phyloP scores from a whole-genome alignment of 2,329 filamentous ascomycete species.

The Fusarium ambrosium region DNA sequence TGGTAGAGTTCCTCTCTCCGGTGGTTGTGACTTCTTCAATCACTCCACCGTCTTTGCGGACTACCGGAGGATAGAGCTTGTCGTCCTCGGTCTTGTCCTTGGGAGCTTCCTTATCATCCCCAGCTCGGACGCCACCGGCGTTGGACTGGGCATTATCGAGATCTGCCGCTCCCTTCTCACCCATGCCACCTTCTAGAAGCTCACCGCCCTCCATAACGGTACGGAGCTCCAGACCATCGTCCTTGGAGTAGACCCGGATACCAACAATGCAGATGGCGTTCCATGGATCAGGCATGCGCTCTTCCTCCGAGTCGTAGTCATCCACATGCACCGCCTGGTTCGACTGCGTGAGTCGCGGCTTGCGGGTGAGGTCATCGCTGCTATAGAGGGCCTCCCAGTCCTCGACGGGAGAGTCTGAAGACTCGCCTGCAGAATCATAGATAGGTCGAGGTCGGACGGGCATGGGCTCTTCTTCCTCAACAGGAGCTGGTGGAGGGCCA shows the following conservation, averaged over 20 bases:
- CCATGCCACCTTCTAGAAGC: constrained; percentile 68
- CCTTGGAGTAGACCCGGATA: constrained; percentile 72
- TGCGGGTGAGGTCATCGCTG: constrained; percentile 68
- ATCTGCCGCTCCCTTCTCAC: constrained; percentile 67
- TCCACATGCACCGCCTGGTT: constrained; percentile 51
- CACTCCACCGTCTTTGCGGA: constrained; percentile 44
- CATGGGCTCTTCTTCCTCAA: constrained; percentile 34
- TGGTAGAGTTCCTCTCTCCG: constrained; percentile 40
- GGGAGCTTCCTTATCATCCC: constrained; percentile 25
- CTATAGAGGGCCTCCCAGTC: constrained; percentile 73
- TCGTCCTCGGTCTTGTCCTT: constrained; percentile 20
- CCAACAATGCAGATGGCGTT: constrained; percentile 74
- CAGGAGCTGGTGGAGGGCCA: constrained; percentile 43
- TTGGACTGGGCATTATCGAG: constrained; percentile 70
- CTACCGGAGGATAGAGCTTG: constrained; percentile 40
- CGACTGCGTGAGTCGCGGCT: constrained; percentile 59
- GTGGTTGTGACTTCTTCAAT: constrained; percentile 37
- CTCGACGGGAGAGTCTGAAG: constrained; percentile 70
- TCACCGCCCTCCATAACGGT: constrained; percentile 69
- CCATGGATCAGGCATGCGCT: constrained; percentile 70
- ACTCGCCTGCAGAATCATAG: constrained; percentile 65
- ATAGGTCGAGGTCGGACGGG: constrained; percentile 43
- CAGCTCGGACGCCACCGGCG: constrained; percentile 61
- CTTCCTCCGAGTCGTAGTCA: constrained; percentile 68
- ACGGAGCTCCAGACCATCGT: constrained; percentile 66